These are phyloP conservation scores for Trichoderma koningiopsis DNA, from an alignment of 2,329 filamentous ascomycete species.

Conservation along the genomic window DNA sequence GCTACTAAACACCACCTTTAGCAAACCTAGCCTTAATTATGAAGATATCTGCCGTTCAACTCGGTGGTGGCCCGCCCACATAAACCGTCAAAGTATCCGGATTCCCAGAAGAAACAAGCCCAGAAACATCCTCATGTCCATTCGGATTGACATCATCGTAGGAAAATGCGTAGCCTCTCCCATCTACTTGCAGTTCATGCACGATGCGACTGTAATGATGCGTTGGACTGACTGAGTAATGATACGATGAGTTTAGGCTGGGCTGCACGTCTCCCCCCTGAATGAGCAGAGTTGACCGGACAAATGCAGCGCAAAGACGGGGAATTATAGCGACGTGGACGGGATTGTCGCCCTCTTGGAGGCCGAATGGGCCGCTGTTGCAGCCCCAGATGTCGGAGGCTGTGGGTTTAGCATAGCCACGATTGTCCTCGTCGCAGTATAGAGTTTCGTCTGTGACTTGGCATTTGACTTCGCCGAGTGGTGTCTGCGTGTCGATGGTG, in stretches of 20 bases:
- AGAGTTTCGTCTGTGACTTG: slow-evolving; percentile 41
- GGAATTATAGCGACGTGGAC: slow-evolving; percentile 49
- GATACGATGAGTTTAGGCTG: slow-evolving; percentile 38
- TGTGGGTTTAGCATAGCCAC: slow-evolving; percentile 46
- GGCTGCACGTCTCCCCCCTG: slow-evolving; percentile 52
- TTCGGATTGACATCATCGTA: slow-evolving; percentile 68
- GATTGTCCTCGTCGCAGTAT: slow-evolving; percentile 46
- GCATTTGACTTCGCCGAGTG: slow-evolving; percentile 45
- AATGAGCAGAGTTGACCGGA: slow-evolving; percentile 49
- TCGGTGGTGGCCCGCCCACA: slow-evolving; percentile 29
- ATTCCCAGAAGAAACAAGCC: slow-evolving; percentile 34
- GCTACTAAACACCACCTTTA: background rate
- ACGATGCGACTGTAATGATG: slow-evolving; percentile 63
- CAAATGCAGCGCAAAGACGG: slow-evolving; percentile 54
- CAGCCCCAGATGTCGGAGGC: slow-evolving; percentile 54
- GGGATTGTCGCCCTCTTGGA: slow-evolving; percentile 41
- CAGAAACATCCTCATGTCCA: slow-evolving; percentile 55
- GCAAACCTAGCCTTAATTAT: background rate
- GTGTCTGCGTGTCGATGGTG: slow-evolving; percentile 47
- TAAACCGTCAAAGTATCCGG: slow-evolving; percentile 37
- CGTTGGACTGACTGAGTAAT: slow-evolving; percentile 50
- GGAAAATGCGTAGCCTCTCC: slow-evolving; percentile 65
- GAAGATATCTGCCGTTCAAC: background rate
- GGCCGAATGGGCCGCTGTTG: slow-evolving; percentile 51
- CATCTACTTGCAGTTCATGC: slow-evolving; percentile 61